These are phyloP conservation scores for Meira miltonrushii DNA, from an alignment of 1,284 basidiomycete genomes.

Conservation along the genomic window DNA sequence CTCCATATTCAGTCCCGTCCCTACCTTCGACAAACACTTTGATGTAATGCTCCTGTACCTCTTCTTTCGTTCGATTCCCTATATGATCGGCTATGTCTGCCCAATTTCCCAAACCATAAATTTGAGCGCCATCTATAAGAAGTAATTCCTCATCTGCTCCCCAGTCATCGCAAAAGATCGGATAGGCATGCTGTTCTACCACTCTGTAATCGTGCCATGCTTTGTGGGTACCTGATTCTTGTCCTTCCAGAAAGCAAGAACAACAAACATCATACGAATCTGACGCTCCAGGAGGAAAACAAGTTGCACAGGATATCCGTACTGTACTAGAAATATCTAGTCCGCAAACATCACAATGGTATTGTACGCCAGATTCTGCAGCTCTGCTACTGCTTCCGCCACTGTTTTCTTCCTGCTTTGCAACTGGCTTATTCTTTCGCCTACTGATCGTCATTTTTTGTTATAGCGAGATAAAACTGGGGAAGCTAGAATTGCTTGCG, in stretches of 20 bases:
- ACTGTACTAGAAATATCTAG: slow-evolving; percentile 51
- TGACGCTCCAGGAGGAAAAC: slow-evolving; percentile 33
- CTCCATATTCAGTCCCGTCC: slow-evolving; percentile 37
- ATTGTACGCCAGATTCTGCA: slow-evolving; percentile 48
- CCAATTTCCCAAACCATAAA: slow-evolving; percentile 94
- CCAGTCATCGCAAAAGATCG: slow-evolving; percentile 92
- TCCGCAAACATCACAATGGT: slow-evolving; percentile 51
- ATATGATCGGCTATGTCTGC: slow-evolving; percentile 92
- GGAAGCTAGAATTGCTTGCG: no score
- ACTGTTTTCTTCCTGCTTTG: slow-evolving; percentile 38
- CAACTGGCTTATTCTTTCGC: slow-evolving; percentile 46
- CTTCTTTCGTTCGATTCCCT: slow-evolving; percentile 88
- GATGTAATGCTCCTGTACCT: slow-evolving; percentile 86
- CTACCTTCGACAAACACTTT: slow-evolving; percentile 66
- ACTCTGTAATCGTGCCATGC: slow-evolving; percentile 86
- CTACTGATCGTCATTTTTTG: slow-evolving; percentile 48
- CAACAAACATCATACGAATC: slow-evolving; percentile 54
- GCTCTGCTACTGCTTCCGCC: slow-evolving; percentile 22
- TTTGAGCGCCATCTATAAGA: slow-evolving; percentile 79
- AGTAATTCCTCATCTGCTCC: slow-evolving; percentile 96
- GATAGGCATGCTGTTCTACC: slow-evolving; percentile 90
- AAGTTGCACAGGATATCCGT: slow-evolving; percentile 48
- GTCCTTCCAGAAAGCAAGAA: slow-evolving; percentile 82
- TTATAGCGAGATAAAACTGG: not conserved
- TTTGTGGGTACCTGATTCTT: slow-evolving; percentile 80